A percentile compares a stretch with the other conserved stretches of the same genome.
These are phyloP conservation scores for Diaporthe capsici DNA, from an alignment of 2,329 filamentous ascomycete species.

Conservation along the genomic window DNA sequence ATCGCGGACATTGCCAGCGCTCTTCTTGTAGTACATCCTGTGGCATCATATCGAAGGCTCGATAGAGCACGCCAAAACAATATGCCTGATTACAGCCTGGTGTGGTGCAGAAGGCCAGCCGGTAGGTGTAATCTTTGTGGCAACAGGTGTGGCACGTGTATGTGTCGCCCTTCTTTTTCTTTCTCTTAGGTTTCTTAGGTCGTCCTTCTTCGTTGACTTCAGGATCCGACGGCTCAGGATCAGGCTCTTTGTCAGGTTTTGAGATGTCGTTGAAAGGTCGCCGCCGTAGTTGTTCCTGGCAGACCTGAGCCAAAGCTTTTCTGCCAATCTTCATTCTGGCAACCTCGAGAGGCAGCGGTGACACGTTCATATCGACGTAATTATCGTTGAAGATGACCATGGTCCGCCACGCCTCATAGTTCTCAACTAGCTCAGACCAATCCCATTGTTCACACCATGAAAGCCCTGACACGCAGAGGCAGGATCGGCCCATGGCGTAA, in stretches of 20 bases:
- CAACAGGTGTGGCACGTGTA: slow-evolving; percentile 86
- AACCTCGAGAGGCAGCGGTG: slow-evolving; percentile 78
- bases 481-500: slow-evolving; percentile 96
- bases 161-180: slow-evolving; percentile 67
- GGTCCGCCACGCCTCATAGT: slow-evolving; percentile 86
- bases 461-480: slow-evolving; percentile 86
- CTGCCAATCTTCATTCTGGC: slow-evolving; percentile 77
- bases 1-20: slow-evolving; percentile 91
- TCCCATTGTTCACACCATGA: slow-evolving; percentile 94
- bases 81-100: slow-evolving; percentile 80
- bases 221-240: slow-evolving; percentile 62
- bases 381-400: slow-evolving; percentile 83
- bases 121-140: slow-evolving; percentile 85
- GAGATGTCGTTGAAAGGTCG: slow-evolving; percentile 88
- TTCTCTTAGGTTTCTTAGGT: slow-evolving; percentile 71
- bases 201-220: slow-evolving; percentile 75
- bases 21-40: slow-evolving; percentile 84
- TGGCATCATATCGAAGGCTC: slow-evolving; percentile 92
- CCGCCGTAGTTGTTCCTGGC: slow-evolving; percentile 85
- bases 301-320: slow-evolving; percentile 92
- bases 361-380: slow-evolving; percentile 74
- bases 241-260: slow-evolving; percentile 67
- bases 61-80: slow-evolving; percentile 93
- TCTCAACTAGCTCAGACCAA: slow-evolving; percentile 82
- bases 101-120: slow-evolving; percentile 83